Percentiles rank a stretch among this genome's conserved stretches.
These are phyloP conservation scores for Hyphopichia khmerensis DNA, from an alignment of 1,139 yeast species.

Conservation along the genomic window DNA sequence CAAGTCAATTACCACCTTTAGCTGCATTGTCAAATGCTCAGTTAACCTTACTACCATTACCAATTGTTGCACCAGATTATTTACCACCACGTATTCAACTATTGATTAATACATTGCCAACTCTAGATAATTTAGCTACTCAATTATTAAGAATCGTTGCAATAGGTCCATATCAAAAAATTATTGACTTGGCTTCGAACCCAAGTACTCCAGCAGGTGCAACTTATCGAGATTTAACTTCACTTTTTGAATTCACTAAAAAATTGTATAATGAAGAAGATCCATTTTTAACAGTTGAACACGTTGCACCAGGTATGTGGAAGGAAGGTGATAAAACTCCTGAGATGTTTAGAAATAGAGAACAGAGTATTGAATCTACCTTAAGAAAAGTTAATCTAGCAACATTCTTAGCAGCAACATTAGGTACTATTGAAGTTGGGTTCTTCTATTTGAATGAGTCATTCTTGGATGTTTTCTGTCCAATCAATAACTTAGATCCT, in stretches of 20 bases:
- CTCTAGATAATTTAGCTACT: constrained; percentile 71
- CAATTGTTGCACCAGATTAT: constrained; percentile 54
- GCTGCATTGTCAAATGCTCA: constrained; percentile 51
- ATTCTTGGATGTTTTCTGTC: constrained; percentile 82
- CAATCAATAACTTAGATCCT: constrained; percentile 49
- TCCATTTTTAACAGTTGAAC: constrained; percentile 63
- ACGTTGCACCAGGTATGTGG: constrained; percentile 67
- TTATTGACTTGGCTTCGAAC: constrained; percentile 68
- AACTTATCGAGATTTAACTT: constrained; percentile 68
- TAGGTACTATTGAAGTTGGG: constrained; percentile 84
- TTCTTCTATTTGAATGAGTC: constrained; percentile 82
- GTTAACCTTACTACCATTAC: constrained; percentile 56
- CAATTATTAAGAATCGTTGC: constrained; percentile 71
- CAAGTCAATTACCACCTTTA: constrained; percentile 38
- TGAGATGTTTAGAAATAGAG: constrained; percentile 54
- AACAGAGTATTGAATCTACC: constrained; percentile 66
- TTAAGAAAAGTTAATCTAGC: constrained; percentile 83
- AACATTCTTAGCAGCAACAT: constrained; percentile 79
- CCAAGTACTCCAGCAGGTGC: constrained; percentile 74
- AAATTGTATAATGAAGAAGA: constrained; percentile 63
- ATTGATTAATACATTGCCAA: constrained; percentile 64
- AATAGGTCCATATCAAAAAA: constrained; percentile 69
- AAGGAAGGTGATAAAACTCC: constrained; percentile 62
- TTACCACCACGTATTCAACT: constrained; percentile 62
- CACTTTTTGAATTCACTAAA: constrained; percentile 72